A percentile compares a stretch with the other conserved stretches of the same genome.
phyloP scores from a whole-genome alignment of 345 rosid genomes.

The Garcia nutans region DNA sequence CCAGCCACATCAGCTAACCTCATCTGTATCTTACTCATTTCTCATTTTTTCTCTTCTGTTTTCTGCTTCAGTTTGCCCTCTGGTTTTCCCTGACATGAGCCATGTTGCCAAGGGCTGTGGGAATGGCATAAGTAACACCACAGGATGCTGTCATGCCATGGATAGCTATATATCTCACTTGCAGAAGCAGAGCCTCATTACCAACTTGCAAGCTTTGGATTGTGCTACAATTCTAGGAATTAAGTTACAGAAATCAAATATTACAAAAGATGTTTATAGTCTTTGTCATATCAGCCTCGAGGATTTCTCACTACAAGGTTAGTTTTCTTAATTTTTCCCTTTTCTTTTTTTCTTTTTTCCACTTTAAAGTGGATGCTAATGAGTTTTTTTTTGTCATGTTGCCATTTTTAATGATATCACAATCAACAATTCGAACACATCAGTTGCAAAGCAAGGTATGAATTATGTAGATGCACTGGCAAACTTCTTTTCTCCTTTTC shows the following conservation, averaged over 20 bases:
- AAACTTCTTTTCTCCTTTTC: background rate
- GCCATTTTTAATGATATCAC: background rate
- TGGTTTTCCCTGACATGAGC: slow-evolving; percentile 71
- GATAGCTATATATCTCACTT: slow-evolving; percentile 82
- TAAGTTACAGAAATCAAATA: slow-evolving; percentile 64
- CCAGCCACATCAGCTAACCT: background rate
- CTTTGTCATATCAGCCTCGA: slow-evolving; percentile 86
- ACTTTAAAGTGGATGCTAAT: slow-evolving; percentile 24
- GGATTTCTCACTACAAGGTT: slow-evolving; percentile 98
- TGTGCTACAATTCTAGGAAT: slow-evolving; percentile 72
- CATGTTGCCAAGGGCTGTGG: slow-evolving; percentile 65
- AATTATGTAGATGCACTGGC: background rate
- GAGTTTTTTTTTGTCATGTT: slow-evolving; percentile 20
- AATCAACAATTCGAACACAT: slow-evolving; percentile 21
- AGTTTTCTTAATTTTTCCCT: background rate
- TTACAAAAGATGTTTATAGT: slow-evolving; percentile 62
- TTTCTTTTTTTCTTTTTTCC: background rate
- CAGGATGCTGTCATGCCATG: slow-evolving; percentile 77
- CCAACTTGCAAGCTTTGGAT: slow-evolving; percentile 93
- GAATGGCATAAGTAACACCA: slow-evolving; percentile 46
- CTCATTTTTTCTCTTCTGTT: slow-evolving; percentile 6
- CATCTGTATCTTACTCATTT: background rate
- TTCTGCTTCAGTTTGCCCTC: slow-evolving; percentile 75
- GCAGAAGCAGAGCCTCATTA: slow-evolving; percentile 88
- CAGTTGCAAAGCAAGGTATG: slow-evolving; percentile 75